Evolutionary conservation across 2,329 filamentous ascomycete species (phyloP).

Genomic region (Helotiales sp.): DNA sequence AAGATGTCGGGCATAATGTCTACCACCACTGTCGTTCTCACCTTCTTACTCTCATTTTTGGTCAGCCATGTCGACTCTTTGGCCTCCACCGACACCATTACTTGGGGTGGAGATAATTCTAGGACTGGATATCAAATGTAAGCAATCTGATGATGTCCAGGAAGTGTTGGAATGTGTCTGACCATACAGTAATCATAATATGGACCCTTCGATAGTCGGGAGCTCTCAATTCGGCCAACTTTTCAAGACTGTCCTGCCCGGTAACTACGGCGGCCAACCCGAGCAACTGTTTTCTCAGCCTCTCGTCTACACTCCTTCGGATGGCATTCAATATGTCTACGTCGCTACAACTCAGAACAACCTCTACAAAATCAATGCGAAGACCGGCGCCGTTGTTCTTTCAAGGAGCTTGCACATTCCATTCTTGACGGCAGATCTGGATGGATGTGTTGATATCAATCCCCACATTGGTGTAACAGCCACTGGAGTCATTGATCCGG

Average conservation of each 20-base stretch:
- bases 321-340: slow-evolving; percentile 57
- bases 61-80: slow-evolving; percentile 32
- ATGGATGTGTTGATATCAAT: slow-evolving; percentile 54
- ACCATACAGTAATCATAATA: slow-evolving; percentile 58
- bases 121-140: slow-evolving; percentile 59
- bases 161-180: slow-evolving; percentile 17
- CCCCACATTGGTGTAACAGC: slow-evolving; percentile 54
- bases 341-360: slow-evolving; percentile 63
- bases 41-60: slow-evolving; percentile 32
- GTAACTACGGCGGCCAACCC: slow-evolving; percentile 53
- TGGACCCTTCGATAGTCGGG: slow-evolving; percentile 63
- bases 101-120: slow-evolving; percentile 63
- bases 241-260: slow-evolving; percentile 57
- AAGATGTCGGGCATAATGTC: slow-evolving; percentile 28
- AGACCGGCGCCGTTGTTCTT: slow-evolving; percentile 56
- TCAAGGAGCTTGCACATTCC: slow-evolving; percentile 55
- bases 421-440: slow-evolving; percentile 52
- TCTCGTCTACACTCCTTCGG: slow-evolving; percentile 57
- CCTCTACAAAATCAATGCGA: slow-evolving; percentile 60
- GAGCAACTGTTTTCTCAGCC: slow-evolving; percentile 61
- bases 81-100: slow-evolving; percentile 50
- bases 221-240: slow-evolving; percentile 60
- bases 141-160: slow-evolving; percentile 33
- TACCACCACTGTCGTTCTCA: slow-evolving; percentile 29
- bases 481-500: slow-evolving; percentile 57